Conservation (phyloP, 202 grass and related monocot genomes). For the Musa balbisiana region DNA sequence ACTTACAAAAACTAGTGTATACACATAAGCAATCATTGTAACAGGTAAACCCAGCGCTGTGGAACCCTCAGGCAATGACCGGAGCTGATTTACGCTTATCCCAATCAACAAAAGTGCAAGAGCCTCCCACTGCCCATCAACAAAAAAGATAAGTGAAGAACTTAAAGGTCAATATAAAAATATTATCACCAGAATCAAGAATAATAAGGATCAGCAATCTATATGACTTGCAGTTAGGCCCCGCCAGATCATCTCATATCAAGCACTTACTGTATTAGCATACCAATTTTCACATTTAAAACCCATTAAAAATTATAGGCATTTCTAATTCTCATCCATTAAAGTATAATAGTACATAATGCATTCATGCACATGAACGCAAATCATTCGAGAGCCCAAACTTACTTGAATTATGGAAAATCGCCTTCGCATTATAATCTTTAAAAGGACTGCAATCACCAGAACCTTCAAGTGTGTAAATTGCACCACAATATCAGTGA, state of each 20-base stretch:
- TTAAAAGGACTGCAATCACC: conserved; percentile 89
- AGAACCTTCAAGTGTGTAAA: conserved; percentile 49
- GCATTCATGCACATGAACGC: conserved; percentile 1
- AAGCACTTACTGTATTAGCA: not conserved
- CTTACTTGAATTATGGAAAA: conserved; percentile 94
- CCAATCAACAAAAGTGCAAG: conserved; percentile 93
- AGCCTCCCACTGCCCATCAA: conserved; percentile 82
- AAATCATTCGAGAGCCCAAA: conserved; percentile 1
- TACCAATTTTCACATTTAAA: not conserved
- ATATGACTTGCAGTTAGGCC: not conserved
- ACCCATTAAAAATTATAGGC: not conserved
- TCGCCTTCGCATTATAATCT: conserved; percentile 78
- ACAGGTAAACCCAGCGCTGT: conserved; percentile 60
- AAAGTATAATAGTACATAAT: not conserved
- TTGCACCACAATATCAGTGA: not conserved
- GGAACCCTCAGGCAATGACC: conserved; percentile 52
- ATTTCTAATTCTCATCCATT: conserved; percentile 8
- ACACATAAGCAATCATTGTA: conserved; percentile 71
- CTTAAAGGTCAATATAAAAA: not conserved
- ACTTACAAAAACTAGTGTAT: conserved; percentile 98
- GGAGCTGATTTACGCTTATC: conserved; percentile 89
- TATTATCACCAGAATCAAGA: not conserved
- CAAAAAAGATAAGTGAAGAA: conserved; percentile 4
- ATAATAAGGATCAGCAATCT: not conserved
- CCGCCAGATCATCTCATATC: not conserved